Conservation (phyloP, 768 basidiomycete genomes). For the Boletus coccyginus region DNA sequence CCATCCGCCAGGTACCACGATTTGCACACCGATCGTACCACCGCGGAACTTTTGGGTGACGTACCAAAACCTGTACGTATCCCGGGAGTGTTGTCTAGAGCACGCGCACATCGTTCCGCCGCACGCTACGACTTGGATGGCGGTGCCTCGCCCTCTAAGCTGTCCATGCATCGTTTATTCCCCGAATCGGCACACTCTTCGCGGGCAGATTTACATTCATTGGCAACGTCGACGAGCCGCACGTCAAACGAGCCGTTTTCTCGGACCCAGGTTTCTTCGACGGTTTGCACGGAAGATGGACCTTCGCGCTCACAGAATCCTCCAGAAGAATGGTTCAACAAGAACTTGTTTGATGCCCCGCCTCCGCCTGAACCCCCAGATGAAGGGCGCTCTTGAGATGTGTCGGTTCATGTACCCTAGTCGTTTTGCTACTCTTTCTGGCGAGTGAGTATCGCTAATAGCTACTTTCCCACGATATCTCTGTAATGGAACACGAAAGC, state of each 20-base stretch:
- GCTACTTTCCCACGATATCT: slow-evolving; percentile 16
- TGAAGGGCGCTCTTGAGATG: slow-evolving; percentile 5
- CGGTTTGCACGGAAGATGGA: slow-evolving; percentile 6
- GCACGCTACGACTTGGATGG: not conserved
- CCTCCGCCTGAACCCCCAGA: slow-evolving; percentile 6
- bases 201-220: slow-evolving; percentile 10
- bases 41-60: slow-evolving; percentile 6
- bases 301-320: not conserved
- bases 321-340: slow-evolving; percentile 7
- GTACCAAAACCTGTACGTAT: not conserved
- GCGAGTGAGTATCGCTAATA: too few relatives aligned
- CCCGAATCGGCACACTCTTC: slow-evolving; percentile 5
- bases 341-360: not conserved
- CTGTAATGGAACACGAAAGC: slow-evolving; percentile 28
- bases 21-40: slow-evolving; percentile 5
- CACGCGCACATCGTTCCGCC: not conserved
- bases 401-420: slow-evolving; percentile 3
- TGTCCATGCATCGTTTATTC: slow-evolving; percentile 9
- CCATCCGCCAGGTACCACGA: slow-evolving; percentile 4
- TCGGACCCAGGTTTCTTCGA: not conserved
- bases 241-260: slow-evolving; percentile 14
- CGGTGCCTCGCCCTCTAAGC: not conserved
- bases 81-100: not conserved
- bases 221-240: slow-evolving; percentile 11
- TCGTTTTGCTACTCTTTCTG: not conserved